Conservation (phyloP, 2,329 filamentous ascomycete species). For the Pestalotiopsis sp. region DNA sequence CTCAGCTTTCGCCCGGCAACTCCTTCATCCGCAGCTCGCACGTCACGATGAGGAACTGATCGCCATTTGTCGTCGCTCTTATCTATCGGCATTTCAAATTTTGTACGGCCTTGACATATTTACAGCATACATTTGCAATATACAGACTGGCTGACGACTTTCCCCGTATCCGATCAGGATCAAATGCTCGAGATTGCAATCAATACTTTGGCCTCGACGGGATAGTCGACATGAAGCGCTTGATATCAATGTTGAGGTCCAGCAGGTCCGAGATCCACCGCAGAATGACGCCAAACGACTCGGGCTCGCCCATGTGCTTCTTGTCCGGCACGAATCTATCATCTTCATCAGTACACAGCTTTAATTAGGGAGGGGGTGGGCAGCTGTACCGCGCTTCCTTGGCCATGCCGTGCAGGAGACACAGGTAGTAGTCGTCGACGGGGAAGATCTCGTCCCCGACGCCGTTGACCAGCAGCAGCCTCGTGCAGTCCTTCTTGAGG, state of each 20-base stretch:
- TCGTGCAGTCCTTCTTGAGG: conserved; percentile 50
- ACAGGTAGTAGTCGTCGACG: conserved; percentile 61
- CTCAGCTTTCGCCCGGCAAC: background rate
- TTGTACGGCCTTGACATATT: background rate
- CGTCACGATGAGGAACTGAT: background rate
- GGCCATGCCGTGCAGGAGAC: conserved; percentile 52
- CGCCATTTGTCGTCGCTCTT: background rate
- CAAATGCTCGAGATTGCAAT: background rate
- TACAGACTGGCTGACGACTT: background rate
- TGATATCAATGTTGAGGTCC: conserved; percentile 28
- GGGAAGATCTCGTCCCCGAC: conserved; percentile 65
- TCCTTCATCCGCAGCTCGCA: background rate
- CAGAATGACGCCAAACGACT: conserved; percentile 33
- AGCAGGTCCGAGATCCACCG: conserved; percentile 36
- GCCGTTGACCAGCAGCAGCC: conserved; percentile 57
- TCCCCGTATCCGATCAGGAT: background rate
- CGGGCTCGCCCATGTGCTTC: conserved; percentile 40
- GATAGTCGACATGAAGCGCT: conserved; percentile 27
- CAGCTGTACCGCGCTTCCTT: conserved; percentile 46
- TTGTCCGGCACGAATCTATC: conserved; percentile 29
- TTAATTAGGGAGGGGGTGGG: conserved; percentile 1
- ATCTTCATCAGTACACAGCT: background rate
- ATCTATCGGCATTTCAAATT: background rate
- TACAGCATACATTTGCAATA: background rate
- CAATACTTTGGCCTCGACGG: conserved; percentile 26